Base-by-base conservation (phyloP, 768 basidiomycete species). In the Leccinum sublutescens region DNA sequence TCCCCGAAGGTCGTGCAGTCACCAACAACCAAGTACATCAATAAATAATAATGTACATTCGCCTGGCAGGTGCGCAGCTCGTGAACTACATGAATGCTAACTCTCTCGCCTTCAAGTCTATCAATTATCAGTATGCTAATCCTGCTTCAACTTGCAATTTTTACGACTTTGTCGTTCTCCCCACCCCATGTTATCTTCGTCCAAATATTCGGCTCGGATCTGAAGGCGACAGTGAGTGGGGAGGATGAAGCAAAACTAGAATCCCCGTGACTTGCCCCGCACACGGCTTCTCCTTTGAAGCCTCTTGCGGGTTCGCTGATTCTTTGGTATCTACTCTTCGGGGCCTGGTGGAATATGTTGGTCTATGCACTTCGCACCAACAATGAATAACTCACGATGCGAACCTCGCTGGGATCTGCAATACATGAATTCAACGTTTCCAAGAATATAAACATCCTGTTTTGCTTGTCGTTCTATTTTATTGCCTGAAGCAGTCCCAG, bases 131-230 rank as follows among this genome's bases (percentile, higher is more conserved):
- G 43, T 21, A 19, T 19, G 40, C 34, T 50, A 40, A 49, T 50
- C 38, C 50, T n/a, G 48, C 31, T 38, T 49, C 48, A 40, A 14
- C 33, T 47, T 25, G 58, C 19, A 21, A 21, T 63, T 66, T 49
- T 50, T 60, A 1, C 57, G 21, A 33, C 51, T 69, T 54, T 54
- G 52, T 4, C 36, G 50, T 38, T 58, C 61, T 15, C 67, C 68
- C 68, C 68, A 71, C 4, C 65, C 68, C 68, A 67, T 71, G 55
- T 69, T 59, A 36, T 71, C 65, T 4, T 70, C 68, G 31, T 69
- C 70, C 49, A 70, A 19, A 31, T 67, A 67, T 60, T 69, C 63
- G 14, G 70, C 70, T 53, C 63, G 59, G 47, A 58, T 9, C 68
- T 69, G 56, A 34, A 36, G 15, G 10, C n/a, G 31, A 25, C 45